Evolutionary conservation across 2,329 filamentous ascomycete species (phyloP).

Genomic region (Venturia carpophila): DNA sequence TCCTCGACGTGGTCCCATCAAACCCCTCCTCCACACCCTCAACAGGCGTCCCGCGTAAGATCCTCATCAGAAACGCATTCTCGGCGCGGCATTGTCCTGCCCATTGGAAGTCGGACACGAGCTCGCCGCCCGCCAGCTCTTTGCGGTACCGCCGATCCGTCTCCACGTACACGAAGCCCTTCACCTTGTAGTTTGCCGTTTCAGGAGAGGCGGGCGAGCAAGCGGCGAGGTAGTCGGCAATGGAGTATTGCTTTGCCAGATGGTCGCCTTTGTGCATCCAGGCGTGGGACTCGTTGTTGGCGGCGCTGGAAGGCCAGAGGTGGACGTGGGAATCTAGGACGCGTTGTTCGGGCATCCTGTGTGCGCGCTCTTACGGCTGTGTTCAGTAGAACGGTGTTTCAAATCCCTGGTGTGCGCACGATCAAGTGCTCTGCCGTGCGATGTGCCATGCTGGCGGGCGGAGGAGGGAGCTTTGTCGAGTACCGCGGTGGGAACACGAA

Average conservation of each 20-base stretch:
- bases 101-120: constrained; percentile 38
- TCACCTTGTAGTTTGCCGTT: constrained; percentile 22
- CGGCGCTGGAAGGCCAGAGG: constrained; percentile 62
- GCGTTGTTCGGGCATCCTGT: constrained; percentile 24
- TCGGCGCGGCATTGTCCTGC: constrained; percentile 66
- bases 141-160: constrained; percentile 53
- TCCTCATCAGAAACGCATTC: constrained; percentile 58
- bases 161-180: constrained; percentile 75
- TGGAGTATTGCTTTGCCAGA: constrained; percentile 56
- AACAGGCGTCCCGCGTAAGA: constrained; percentile 53
- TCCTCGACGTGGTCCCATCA: constrained; percentile 39
- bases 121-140: constrained; percentile 15
- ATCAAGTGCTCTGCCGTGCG: not conserved
- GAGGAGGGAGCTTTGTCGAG: not conserved
- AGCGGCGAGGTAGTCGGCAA: constrained; percentile 50
- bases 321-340: constrained; percentile 91
- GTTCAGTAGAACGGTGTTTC: not conserved
- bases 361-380: not conserved
- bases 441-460: not conserved
- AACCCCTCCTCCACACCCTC: constrained; percentile 55
- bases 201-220: constrained; percentile 22
- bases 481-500: not conserved
- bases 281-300: constrained; percentile 53
- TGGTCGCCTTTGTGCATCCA: constrained; percentile 58
- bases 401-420: not conserved